Evolutionary conservation across 108 stramenopile species (phyloP).

Genomic region (Cyclotella atomus): DNA sequence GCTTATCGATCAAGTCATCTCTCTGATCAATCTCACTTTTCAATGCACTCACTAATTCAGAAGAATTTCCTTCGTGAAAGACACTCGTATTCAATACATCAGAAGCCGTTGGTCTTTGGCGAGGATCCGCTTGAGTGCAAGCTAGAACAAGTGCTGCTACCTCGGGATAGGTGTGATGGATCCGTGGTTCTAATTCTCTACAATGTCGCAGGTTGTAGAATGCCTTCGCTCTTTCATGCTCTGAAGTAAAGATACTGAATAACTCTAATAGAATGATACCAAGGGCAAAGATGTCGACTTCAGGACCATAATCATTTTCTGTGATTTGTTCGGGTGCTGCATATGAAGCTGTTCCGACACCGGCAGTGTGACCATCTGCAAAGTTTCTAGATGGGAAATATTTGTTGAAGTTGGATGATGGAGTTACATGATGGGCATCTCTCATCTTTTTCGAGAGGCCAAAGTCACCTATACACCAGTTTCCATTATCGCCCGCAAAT

Average conservation of each 20-base stretch:
- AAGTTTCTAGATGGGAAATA: conserved; percentile 12
- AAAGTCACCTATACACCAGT: conserved; percentile 95
- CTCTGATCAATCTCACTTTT: conserved; percentile 30
- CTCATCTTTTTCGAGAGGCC: conserved; percentile 77
- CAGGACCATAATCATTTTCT: conserved; percentile 75
- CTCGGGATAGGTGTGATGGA: conserved; percentile 58
- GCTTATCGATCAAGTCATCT: conserved; percentile 31
- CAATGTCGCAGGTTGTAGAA: conserved; percentile 69
- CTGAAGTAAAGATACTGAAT: conserved; percentile 84
- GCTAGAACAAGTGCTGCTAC: conserved; percentile 59
- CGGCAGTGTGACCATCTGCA: conserved; percentile 59
- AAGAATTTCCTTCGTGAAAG: conserved; percentile 44
- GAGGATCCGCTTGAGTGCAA: conserved; percentile 66
- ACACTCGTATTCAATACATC: conserved; percentile 41
- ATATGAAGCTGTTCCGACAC: conserved; percentile 96
- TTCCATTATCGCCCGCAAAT: conserved; percentile 65
- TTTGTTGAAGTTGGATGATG: conserved; percentile 14
- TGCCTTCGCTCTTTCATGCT: conserved; percentile 83
- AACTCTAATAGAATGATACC: conserved; percentile 95
- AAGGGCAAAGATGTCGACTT: conserved; percentile 92
- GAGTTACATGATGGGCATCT: conserved; percentile 8
- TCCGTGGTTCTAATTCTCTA: conserved; percentile 53
- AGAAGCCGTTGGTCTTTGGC: conserved; percentile 64
- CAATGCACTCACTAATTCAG: conserved; percentile 39
- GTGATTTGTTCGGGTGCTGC: conserved; percentile 92